Evolutionary conservation across 257 asterid genomes (phyloP).

Genomic region (Hygrophila difformis): DNA sequence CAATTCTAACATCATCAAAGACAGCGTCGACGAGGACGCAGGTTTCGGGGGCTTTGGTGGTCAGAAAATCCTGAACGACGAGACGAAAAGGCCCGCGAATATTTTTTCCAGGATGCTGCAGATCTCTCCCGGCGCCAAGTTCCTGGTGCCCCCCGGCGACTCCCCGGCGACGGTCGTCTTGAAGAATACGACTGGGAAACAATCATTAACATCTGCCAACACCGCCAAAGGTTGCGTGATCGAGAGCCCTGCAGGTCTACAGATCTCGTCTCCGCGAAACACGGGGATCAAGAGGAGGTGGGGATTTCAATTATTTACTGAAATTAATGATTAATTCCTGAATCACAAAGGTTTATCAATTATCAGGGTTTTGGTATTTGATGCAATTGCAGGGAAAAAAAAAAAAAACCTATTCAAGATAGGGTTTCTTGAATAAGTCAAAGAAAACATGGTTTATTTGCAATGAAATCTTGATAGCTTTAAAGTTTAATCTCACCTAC

Average conservation of each 20-base stretch:
- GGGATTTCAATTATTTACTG: slow-evolving; percentile 3
- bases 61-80: slow-evolving; percentile 17
- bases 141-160: slow-evolving; percentile 18
- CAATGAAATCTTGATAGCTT: no score
- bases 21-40: neutral
- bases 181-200: slow-evolving; percentile 19
- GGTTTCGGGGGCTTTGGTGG: neutral
- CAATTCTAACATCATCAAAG: neutral
- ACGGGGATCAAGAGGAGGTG: slow-evolving; percentile 86
- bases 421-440: neutral
- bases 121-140: slow-evolving; percentile 46
- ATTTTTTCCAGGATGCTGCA: slow-evolving; percentile 63
- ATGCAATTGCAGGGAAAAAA: no score
- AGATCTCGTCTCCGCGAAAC: slow-evolving; percentile 93
- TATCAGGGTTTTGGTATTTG: neutral
- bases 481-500: no score
- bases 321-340: neutral
- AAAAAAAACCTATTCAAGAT: no score
- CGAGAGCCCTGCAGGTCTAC: slow-evolving; percentile 36
- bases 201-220: slow-evolving; percentile 15
- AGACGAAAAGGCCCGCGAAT: slow-evolving; percentile 24
- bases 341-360: neutral
- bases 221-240: slow-evolving; percentile 24
- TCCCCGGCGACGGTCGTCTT: slow-evolving; percentile 8
- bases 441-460: no score